phyloP scores from a whole-genome alignment of 2,329 filamentous ascomycete species.

The Colletotrichum euphorbiae region DNA sequence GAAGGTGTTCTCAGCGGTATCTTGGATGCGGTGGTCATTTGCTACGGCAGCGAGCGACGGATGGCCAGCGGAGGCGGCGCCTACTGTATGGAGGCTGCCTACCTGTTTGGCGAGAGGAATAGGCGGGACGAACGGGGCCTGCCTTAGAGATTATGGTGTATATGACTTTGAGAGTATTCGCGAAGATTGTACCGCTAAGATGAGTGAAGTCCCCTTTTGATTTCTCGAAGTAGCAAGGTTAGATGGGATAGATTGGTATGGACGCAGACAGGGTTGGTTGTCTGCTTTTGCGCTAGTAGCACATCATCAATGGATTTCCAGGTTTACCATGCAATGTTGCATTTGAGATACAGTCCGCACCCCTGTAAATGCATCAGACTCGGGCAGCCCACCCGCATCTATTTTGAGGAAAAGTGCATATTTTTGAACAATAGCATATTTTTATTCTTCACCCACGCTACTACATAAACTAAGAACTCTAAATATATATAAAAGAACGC shows the following conservation, averaged over 20 bases:
- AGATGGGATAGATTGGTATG: conserved; percentile 15
- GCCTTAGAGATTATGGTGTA: conserved; percentile 29
- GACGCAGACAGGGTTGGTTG: conserved; percentile 2
- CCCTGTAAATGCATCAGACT: no score
- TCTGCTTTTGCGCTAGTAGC: background rate
- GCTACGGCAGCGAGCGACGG: conserved; percentile 90
- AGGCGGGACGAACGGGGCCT: conserved; percentile 50
- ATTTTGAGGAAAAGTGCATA: no score
- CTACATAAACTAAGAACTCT: no score
- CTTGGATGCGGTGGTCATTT: conserved; percentile 88
- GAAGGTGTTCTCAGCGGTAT: conserved; percentile 89
- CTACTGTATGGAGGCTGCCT: conserved; percentile 92
- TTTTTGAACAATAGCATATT: no score
- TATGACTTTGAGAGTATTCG: background rate
- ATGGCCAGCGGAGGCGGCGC: conserved; percentile 75
- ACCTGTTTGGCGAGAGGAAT: conserved; percentile 80
- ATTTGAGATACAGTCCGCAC: no score
- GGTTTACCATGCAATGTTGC: no score
- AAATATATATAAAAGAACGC: no score
- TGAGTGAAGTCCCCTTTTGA: no score
- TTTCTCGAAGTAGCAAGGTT: conserved; percentile 3
- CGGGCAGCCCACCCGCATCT: no score
- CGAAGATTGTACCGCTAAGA: background rate
- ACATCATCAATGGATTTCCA: no score
- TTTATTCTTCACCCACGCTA: no score